A percentile compares a stretch with the other conserved stretches of the same genome.
These are phyloP conservation scores for Geranium incanum DNA, from an alignment of 441 rosid genomes.

Conservation along the genomic window DNA sequence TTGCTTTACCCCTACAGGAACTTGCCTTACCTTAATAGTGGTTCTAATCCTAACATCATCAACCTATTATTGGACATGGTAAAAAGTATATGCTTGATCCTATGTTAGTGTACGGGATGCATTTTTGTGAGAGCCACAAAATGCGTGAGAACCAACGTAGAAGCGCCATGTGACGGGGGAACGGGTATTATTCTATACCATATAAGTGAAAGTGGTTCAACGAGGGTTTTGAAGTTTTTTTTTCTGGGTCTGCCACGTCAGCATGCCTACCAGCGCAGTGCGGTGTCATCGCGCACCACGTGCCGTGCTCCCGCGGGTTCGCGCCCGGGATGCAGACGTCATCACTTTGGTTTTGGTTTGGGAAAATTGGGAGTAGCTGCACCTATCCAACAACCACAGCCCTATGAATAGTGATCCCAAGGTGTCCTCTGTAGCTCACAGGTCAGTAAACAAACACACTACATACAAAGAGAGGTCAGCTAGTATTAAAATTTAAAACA, in stretches of 20 bases:
- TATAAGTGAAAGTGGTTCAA: no score
- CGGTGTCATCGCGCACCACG: no score
- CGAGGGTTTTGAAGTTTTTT: no score
- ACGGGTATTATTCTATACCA: no score
- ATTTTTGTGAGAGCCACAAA: no score
- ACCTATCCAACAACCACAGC: constrained; percentile 32
- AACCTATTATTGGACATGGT: not conserved
- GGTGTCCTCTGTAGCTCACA: not conserved
- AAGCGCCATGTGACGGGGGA: no score
- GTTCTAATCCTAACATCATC: not conserved
- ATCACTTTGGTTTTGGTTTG: not conserved
- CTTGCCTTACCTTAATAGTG: not conserved
- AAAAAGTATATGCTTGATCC: not conserved
- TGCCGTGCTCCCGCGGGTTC: no score
- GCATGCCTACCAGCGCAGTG: no score
- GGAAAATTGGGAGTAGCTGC: constrained; percentile 25
- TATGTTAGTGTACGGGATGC: no score
- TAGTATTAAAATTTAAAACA: not conserved
- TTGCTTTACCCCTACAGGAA: not conserved
- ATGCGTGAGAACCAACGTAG: no score
- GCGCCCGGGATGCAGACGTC: not conserved
- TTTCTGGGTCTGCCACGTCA: no score
- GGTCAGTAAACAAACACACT: not conserved
- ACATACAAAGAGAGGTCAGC: not conserved
- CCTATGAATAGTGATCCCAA: not conserved